A percentile compares a stretch with the other conserved stretches of the same genome.
These are phyloP conservation scores for Pseudoturritis turrita DNA, from an alignment of 345 rosid genomes.

Conservation along the genomic window DNA sequence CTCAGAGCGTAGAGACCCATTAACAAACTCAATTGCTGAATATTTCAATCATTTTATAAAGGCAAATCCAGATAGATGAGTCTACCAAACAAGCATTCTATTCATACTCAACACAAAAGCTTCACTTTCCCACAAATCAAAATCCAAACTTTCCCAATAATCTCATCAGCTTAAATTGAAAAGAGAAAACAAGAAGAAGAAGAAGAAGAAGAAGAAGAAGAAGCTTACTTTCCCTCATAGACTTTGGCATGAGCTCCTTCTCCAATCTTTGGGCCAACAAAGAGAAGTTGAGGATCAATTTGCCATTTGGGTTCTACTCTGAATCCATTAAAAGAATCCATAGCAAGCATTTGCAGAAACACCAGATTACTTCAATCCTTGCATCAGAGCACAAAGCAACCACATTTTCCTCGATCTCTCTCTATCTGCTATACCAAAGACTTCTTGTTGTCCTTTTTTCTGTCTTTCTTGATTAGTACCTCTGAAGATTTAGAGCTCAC, in stretches of 20 bases:
- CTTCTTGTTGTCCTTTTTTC: neutral
- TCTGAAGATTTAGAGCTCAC: slow-evolving; percentile 17
- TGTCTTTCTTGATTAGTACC: slow-evolving; percentile 17
- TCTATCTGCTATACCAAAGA: neutral
- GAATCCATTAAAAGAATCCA: slow-evolving; percentile 76
- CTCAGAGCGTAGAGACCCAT: slow-evolving; percentile 10
- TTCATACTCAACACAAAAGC: neutral
- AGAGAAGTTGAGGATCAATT: slow-evolving; percentile 86
- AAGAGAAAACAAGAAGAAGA: neutral
- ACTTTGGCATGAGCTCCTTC: slow-evolving; percentile 99
- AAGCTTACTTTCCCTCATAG: slow-evolving; percentile 92
- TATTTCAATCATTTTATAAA: neutral
- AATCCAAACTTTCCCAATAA: slow-evolving; percentile 16
- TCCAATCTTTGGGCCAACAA: slow-evolving; percentile 95
- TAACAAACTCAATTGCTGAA: neutral
- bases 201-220: neutral
- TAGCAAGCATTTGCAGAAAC: slow-evolving; percentile 25
- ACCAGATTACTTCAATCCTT: slow-evolving; percentile 20
- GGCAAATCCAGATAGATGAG: neutral
- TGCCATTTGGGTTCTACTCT: slow-evolving; percentile 71
- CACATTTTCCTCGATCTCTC: slow-evolving; percentile 30
- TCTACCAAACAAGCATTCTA: neutral
- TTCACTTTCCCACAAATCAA: neutral
- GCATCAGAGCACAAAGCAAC: slow-evolving; percentile 16
- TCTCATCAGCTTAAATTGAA: neutral